Percentiles rank a stretch among this genome's conserved stretches.
phyloP scores from a whole-genome alignment of 1,284 basidiomycete genomes.

The Inonotus hispidus region DNA sequence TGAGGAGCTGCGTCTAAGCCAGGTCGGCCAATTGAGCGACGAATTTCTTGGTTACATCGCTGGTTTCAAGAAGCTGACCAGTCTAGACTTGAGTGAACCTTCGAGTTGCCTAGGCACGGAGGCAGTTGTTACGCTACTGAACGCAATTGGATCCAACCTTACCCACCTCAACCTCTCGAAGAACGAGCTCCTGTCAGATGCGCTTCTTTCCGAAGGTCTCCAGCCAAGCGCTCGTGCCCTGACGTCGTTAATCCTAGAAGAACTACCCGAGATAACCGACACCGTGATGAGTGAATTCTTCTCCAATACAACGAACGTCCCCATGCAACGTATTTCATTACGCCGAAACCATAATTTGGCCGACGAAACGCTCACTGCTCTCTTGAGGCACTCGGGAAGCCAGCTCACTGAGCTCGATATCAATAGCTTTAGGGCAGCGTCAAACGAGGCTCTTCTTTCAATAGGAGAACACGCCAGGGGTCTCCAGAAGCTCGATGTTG shows the following conservation, averaged over 20 bases:
- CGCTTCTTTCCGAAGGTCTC: slow-evolving; percentile 58
- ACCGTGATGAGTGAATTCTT: slow-evolving; percentile 69
- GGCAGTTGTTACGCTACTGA: slow-evolving; percentile 52
- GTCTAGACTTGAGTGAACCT: slow-evolving; percentile 60
- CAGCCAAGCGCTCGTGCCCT: slow-evolving; percentile 48
- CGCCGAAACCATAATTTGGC: slow-evolving; percentile 59
- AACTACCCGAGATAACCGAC: slow-evolving; percentile 63
- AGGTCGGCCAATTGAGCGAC: slow-evolving; percentile 72
- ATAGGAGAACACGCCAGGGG: slow-evolving; percentile 45
- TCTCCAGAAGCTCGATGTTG: slow-evolving; percentile 69
- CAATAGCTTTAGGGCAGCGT: slow-evolving; percentile 70
- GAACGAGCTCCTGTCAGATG: slow-evolving; percentile 53
- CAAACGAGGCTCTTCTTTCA: slow-evolving; percentile 47
- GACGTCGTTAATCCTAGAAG: slow-evolving; percentile 50
- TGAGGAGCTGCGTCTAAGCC: slow-evolving; percentile 69
- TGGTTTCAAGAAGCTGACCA: slow-evolving; percentile 40
- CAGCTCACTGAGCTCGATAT: slow-evolving; percentile 65
- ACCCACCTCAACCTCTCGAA: slow-evolving; percentile 60
- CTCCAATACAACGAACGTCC: slow-evolving; percentile 36
- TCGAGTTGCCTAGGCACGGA: slow-evolving; percentile 49
- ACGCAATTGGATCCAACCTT: slow-evolving; percentile 43
- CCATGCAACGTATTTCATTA: slow-evolving; percentile 50
- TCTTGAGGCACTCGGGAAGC: slow-evolving; percentile 68
- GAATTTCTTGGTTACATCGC: slow-evolving; percentile 54
- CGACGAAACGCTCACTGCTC: slow-evolving; percentile 51